Evolutionary conservation across 306 rosid genomes (phyloP), one percentile per base, ranked within the genome.

Genomic region (Gastrolobium bilobum): DNA sequence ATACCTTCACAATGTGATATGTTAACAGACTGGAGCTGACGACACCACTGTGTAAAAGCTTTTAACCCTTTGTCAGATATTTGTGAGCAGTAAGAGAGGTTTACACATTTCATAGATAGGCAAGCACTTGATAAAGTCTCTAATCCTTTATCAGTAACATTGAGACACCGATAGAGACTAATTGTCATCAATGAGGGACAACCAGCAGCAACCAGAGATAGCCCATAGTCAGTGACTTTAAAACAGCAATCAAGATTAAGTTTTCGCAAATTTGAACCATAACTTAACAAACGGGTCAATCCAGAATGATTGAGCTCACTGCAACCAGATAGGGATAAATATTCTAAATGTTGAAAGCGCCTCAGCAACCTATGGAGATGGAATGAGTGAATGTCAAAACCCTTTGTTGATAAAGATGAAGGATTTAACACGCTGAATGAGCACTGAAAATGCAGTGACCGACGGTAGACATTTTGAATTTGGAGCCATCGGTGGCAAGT

Each of bases 241-340:
- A 68, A 74, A 77, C 93, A 91, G 61, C 89, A 84, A 73, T 87
- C 90, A 56, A 91, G 57, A 80, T 68, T 11, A 71, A 89, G 86
- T 26, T 86, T 75, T 11, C 13, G 89, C 77, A 91, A 81, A 73
- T 79, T 81, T 63, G 89, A 86, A 79, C 92, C 91, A 46, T 67
- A 91, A 56, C 11, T 74, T 29, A 58, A 67, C 76, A 91, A 74
- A 44, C 63, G 82, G 60, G 79, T 68, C 85, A 91, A 65, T 61
- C 84, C 87, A 42, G 82, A 82, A 85, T 91, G 91, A 31, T 72
- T 66, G 8, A 91, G 69, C 46, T 84, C 81, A 47, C 67, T 66
- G 84, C 92, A 91, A 75, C 93, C 93, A 40, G 88, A 84, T 7
- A 89, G 74, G 76, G 87, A 89, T 75, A 89, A 64, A 10, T 87